Evolutionary conservation across 345 rosid species (phyloP).

Genomic region (Physaria fendleri): DNA sequence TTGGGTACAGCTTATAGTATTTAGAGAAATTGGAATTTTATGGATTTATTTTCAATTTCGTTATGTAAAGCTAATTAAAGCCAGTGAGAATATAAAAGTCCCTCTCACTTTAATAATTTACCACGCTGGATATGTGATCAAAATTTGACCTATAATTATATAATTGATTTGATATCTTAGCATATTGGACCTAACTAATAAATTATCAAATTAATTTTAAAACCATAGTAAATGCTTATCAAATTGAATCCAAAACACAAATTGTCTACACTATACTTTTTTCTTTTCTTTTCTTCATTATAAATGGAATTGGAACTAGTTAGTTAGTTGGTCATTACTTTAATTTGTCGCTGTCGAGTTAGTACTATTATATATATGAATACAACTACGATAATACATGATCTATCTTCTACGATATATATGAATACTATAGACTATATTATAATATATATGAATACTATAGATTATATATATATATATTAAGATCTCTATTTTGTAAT

Average conservation of each 20-base stretch:
- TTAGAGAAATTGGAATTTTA: no score
- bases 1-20: no score
- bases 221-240: neutral
- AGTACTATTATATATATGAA: neutral
- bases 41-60: no score
- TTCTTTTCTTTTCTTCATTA: neutral
- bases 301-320: conserved; percentile 16
- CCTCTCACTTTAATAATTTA: neutral
- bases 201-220: conserved; percentile 9
- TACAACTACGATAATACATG: neutral
- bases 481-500: neutral
- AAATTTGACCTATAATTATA: neutral
- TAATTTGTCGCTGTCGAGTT: conserved; percentile 8
- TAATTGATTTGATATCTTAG: neutral
- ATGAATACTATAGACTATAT: neutral
- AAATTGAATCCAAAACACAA: neutral
- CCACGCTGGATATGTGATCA: neutral
- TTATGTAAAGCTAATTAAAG: no score
- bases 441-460: neutral
- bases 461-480: neutral
- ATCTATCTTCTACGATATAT: neutral
- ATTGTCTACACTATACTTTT: neutral
- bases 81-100: no score
- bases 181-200: neutral
- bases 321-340: neutral